These are phyloP conservation scores for Ampelomyces quisqualis DNA, from an alignment of 2,329 filamentous ascomycete genomes.

Conservation along the genomic window DNA sequence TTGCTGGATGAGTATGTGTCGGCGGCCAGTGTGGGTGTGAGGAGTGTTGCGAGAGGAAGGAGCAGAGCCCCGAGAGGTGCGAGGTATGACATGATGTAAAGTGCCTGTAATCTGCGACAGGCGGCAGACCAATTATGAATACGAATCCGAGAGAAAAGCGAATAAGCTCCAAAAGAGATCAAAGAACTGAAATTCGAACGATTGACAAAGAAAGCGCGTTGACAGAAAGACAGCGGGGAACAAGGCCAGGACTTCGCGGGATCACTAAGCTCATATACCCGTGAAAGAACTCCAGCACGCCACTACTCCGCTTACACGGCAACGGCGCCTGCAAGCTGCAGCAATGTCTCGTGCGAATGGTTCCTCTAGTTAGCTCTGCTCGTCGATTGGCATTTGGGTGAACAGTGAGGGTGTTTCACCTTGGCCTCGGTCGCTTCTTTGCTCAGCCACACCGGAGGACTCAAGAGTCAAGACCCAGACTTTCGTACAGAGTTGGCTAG, in stretches of 20 bases:
- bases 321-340: constrained; percentile 4
- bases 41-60: constrained; percentile 28
- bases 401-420: not conserved
- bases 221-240: constrained; percentile 3
- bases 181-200: too few relatives aligned
- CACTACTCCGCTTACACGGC: constrained; percentile 6
- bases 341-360: not conserved
- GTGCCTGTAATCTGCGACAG: too few relatives aligned
- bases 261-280: constrained; percentile 23
- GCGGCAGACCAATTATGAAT: too few relatives aligned
- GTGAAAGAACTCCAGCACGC: not conserved
- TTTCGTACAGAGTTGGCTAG: not conserved
- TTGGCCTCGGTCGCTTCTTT: not conserved
- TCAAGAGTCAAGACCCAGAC: too few relatives aligned
- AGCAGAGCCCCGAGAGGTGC: constrained; percentile 25
- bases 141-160: too few relatives aligned
- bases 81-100: constrained; percentile 18
- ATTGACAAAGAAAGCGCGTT: not conserved
- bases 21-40: constrained; percentile 24
- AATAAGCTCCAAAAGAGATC: not conserved
- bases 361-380: constrained; percentile 3
- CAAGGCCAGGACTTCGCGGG: constrained; percentile 3
- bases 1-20: constrained; percentile 32
- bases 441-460: constrained; percentile 25
- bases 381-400: not conserved